A percentile compares a stretch with the other conserved stretches of the same genome.
These are phyloP conservation scores for Pythium plurisporium DNA, from an alignment of 352 stramenopile genomes.

Conservation along the genomic window DNA sequence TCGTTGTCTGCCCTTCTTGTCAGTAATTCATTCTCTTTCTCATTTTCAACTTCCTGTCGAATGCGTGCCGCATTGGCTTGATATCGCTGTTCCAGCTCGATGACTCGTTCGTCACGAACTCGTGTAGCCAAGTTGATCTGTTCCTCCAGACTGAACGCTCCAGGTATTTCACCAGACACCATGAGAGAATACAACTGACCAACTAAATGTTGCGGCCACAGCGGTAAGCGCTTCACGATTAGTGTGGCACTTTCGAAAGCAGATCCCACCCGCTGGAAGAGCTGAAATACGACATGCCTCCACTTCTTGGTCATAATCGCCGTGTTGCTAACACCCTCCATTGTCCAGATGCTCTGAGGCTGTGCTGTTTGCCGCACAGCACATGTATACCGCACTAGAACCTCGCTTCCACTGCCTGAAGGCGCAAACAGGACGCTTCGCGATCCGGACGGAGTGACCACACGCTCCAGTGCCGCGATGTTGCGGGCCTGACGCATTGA, in stretches of 20 bases:
- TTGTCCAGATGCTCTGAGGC: slow-evolving; percentile 20
- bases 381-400: slow-evolving; percentile 40
- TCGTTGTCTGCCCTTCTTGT: slow-evolving; percentile 6
- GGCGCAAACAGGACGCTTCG: slow-evolving; percentile 34
- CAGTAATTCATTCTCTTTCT: slow-evolving; percentile 32
- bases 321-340: slow-evolving; percentile 28
- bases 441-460: slow-evolving; percentile 31
- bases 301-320: slow-evolving; percentile 28
- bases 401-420: slow-evolving; percentile 27
- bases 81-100: slow-evolving; percentile 46
- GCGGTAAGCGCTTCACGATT: slow-evolving; percentile 42
- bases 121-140: slow-evolving; percentile 56
- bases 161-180: slow-evolving; percentile 52
- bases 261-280: slow-evolving; percentile 55
- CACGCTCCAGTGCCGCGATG: slow-evolving; percentile 38
- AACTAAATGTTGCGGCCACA: slow-evolving; percentile 30
- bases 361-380: slow-evolving; percentile 13
- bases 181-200: slow-evolving; percentile 50
- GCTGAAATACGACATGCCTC: slow-evolving; percentile 34
- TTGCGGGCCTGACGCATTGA: slow-evolving; percentile 36
- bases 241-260: slow-evolving; percentile 53
- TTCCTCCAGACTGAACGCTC: slow-evolving; percentile 52
- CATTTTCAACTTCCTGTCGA: slow-evolving; percentile 24
- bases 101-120: slow-evolving; percentile 58
- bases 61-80: slow-evolving; percentile 27